phyloP scores from a whole-genome alignment of 2,329 filamentous ascomycete genomes.

The Chrysoporthe deuterocubensis region DNA sequence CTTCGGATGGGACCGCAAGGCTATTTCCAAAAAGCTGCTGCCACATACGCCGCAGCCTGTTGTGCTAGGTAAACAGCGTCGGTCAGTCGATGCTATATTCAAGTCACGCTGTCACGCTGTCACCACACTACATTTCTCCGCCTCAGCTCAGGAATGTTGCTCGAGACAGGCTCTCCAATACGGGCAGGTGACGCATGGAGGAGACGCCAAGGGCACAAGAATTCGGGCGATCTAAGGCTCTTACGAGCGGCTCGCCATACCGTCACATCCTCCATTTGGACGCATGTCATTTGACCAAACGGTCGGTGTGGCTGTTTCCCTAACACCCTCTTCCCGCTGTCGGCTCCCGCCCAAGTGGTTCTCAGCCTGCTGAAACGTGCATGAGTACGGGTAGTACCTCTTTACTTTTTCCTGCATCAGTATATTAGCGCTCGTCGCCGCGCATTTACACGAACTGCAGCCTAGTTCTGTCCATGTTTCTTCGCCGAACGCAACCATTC shows the following conservation, averaged over 20 bases:
- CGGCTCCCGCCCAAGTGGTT: not conserved
- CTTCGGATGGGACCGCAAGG: not conserved
- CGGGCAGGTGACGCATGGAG: not conserved
- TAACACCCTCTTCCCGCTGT: constrained; percentile 19
- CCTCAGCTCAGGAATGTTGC: not conserved
- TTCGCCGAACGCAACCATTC: too few species aligned
- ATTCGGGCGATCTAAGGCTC: constrained; percentile 7
- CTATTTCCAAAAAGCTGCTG: not conserved
- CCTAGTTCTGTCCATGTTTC: not conserved
- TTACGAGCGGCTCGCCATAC: constrained; percentile 14
- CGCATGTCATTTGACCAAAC: constrained; percentile 24
- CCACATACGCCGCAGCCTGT: not conserved
- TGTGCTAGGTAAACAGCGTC: not conserved
- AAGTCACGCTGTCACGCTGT: not conserved
- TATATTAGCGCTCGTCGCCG: constrained; percentile 17
- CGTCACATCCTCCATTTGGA: constrained; percentile 12
- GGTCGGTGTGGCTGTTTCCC: constrained; percentile 22
- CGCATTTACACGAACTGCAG: not conserved
- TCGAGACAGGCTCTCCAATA: not conserved
- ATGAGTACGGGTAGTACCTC: constrained; percentile 6
- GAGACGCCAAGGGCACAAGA: constrained; percentile 1
- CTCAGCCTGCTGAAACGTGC: constrained; percentile 21
- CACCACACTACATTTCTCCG: not conserved
- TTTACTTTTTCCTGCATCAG: constrained; percentile 2
- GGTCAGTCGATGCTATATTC: not conserved